phyloP scores from a whole-genome alignment of 352 stramenopile genomes.

The Pythium phragmiticola region DNA sequence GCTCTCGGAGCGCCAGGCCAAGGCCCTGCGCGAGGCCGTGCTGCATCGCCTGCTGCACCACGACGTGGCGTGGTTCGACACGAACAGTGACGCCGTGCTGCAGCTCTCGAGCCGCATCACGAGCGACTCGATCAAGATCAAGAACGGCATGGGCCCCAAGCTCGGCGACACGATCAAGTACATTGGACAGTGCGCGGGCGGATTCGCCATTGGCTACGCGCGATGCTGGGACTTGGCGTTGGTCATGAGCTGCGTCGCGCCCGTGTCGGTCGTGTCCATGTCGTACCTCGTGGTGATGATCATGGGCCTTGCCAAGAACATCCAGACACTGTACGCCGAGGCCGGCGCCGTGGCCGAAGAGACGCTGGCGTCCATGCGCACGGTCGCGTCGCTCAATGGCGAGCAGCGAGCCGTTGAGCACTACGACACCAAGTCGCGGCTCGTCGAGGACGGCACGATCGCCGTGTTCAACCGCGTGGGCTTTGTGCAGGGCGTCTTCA shows the following conservation, averaged over 20 bases:
- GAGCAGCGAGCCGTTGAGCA: conserved; percentile 27
- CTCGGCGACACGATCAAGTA: conserved; percentile 34
- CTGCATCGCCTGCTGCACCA: conserved; percentile 24
- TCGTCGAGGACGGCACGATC: conserved; percentile 33
- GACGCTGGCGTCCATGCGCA: conserved; percentile 37
- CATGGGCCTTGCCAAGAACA: conserved; percentile 20
- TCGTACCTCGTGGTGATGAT: conserved; percentile 29
- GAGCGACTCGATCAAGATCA: conserved; percentile 30
- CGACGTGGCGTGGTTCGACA: conserved; percentile 30
- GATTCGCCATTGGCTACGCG: conserved; percentile 34
- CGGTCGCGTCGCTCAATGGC: conserved; percentile 33
- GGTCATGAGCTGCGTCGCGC: conserved; percentile 39
- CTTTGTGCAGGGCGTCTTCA: conserved; percentile 28
- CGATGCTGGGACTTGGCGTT: conserved; percentile 37
- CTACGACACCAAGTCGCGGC: conserved; percentile 29
- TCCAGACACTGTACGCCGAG: conserved; percentile 32
- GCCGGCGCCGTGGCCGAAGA: conserved; percentile 39
- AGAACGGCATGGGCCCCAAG: conserved; percentile 38
- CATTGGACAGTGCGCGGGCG: conserved; percentile 27
- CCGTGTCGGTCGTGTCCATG: conserved; percentile 31
- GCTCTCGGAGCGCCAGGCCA: conserved; percentile 30
- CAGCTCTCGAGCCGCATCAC: conserved; percentile 25
- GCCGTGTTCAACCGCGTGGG: conserved; percentile 28
- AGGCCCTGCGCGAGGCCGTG: conserved; percentile 17
- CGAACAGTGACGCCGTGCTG: conserved; percentile 10